phyloP scores from a whole-genome alignment of 2,329 filamentous ascomycete species.

The Aureobasidium sp. region DNA sequence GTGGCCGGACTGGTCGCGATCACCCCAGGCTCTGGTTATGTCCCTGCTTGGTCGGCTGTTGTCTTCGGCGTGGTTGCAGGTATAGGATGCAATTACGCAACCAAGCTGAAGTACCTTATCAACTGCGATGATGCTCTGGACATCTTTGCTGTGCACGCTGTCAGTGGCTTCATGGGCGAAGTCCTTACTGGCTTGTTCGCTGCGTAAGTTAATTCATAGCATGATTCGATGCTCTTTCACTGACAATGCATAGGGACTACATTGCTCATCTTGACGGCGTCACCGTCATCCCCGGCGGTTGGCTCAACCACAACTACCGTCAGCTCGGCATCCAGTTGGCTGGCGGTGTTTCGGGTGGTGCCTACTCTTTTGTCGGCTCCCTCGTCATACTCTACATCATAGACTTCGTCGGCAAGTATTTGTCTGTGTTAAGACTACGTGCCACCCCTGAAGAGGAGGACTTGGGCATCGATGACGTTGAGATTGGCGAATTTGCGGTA shows the following conservation, averaged over 20 bases:
- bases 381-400: conserved; percentile 60
- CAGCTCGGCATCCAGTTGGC: conserved; percentile 80
- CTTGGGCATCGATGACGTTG: conserved; percentile 78
- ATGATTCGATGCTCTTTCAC: background rate
- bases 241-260: conserved; percentile 49
- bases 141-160: conserved; percentile 76
- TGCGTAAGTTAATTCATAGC: conserved; percentile 41
- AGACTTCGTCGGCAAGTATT: conserved; percentile 65
- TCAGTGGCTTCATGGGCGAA: conserved; percentile 74
- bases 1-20: conserved; percentile 83
- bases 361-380: conserved; percentile 72
- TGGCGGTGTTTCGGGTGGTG: conserved; percentile 67
- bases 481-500: conserved; percentile 87
- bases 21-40: conserved; percentile 79
- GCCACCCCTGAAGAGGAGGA: conserved; percentile 72
- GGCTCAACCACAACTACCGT: conserved; percentile 76
- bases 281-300: conserved; percentile 64
- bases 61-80: conserved; percentile 72
- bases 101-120: conserved; percentile 81
- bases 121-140: conserved; percentile 78
- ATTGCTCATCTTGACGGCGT: conserved; percentile 73
- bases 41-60: conserved; percentile 77
- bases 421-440: conserved; percentile 69
- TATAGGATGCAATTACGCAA: conserved; percentile 77
- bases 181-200: conserved; percentile 76